Evolutionary conservation across 768 basidiomycete genomes (phyloP).

Genomic region (Cyclocybe aegerita): DNA sequence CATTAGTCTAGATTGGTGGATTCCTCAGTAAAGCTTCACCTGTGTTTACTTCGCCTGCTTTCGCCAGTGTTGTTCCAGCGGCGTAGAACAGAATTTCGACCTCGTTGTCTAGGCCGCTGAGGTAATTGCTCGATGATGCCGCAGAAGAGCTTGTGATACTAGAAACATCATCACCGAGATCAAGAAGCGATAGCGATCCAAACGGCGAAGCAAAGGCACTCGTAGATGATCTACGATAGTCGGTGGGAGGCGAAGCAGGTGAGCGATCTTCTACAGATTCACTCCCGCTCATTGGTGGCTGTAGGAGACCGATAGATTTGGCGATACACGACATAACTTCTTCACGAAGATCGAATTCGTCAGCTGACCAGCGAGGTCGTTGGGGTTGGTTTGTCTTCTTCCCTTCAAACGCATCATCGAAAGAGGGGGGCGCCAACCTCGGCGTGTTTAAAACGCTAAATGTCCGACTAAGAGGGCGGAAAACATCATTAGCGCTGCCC

Average conservation of each 20-base stretch:
- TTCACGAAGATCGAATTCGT: constrained; percentile 92
- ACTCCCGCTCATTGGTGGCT: constrained; percentile 73
- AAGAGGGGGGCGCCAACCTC: constrained; percentile 30
- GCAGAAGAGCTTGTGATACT: constrained; percentile 64
- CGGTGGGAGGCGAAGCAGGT: constrained; percentile 53
- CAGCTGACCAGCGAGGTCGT: constrained; percentile 35
- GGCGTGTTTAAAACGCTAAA: constrained; percentile 54
- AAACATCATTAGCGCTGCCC: constrained; percentile 43
- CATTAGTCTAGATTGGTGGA: constrained; percentile 6
- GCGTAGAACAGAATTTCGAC: constrained; percentile 95
- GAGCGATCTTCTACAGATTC: constrained; percentile 63
- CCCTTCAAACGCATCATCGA: constrained; percentile 26
- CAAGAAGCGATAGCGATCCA: constrained; percentile 70
- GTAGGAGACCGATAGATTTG: constrained; percentile 92
- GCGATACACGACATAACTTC: constrained; percentile 98
- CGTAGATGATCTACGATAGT: constrained; percentile 38
- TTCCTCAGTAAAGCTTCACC: constrained; percentile 40
- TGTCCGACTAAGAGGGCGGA: constrained; percentile 44
- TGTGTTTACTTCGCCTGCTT: constrained; percentile 86
- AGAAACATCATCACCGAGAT: constrained; percentile 68
- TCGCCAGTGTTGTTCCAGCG: constrained; percentile 81
- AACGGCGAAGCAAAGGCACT: constrained; percentile 61
- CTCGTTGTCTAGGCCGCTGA: constrained; percentile 91
- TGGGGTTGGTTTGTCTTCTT: constrained; percentile 18
- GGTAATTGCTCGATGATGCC: constrained; percentile 51